Evolutionary conservation across 179 eudicot species (phyloP).

Genomic region (Sideroxylon spinosum): DNA sequence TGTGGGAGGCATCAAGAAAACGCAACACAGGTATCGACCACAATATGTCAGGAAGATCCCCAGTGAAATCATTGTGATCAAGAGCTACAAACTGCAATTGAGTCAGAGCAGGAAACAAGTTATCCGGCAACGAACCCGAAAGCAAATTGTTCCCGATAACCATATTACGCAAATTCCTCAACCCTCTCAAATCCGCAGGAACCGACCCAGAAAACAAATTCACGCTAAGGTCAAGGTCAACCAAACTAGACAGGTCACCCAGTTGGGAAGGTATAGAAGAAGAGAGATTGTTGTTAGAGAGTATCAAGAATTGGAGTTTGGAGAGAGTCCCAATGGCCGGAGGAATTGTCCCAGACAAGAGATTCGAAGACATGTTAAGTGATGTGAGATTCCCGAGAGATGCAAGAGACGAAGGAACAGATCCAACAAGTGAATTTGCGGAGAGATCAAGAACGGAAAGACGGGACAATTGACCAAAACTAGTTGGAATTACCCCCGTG

Average conservation of each 20-base stretch:
- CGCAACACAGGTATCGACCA: conserved; percentile 41
- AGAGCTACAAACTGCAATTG: conserved; percentile 42
- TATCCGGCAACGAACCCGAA: conserved; percentile 52
- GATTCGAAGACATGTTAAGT: conserved; percentile 62
- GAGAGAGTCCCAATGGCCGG: conserved; percentile 54
- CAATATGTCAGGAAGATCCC: conserved; percentile 46
- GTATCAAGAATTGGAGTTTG: conserved; percentile 51
- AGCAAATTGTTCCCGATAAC: conserved; percentile 52
- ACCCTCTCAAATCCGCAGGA: conserved; percentile 54
- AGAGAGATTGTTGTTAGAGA: conserved; percentile 55
- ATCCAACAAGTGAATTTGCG: conserved; percentile 52
- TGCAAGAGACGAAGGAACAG: conserved; percentile 50
- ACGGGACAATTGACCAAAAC: conserved; percentile 50
- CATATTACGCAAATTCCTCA: conserved; percentile 59
- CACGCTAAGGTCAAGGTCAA: conserved; percentile 80
- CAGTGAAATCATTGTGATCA: conserved; percentile 48
- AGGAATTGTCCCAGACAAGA: conserved; percentile 62
- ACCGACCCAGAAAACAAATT: conserved; percentile 50
- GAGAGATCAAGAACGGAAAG: conserved; percentile 82
- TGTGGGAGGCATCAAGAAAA: conserved; percentile 47
- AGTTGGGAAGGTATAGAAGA: conserved; percentile 70
- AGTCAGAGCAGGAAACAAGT: conserved; percentile 51
- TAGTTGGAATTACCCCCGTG: conserved; percentile 58
- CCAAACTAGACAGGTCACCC: conserved; percentile 59
- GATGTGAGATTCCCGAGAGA: conserved; percentile 50